Conservation (phyloP, 2,329 filamentous ascomycete genomes). For the Hypocrella siamensis region DNA sequence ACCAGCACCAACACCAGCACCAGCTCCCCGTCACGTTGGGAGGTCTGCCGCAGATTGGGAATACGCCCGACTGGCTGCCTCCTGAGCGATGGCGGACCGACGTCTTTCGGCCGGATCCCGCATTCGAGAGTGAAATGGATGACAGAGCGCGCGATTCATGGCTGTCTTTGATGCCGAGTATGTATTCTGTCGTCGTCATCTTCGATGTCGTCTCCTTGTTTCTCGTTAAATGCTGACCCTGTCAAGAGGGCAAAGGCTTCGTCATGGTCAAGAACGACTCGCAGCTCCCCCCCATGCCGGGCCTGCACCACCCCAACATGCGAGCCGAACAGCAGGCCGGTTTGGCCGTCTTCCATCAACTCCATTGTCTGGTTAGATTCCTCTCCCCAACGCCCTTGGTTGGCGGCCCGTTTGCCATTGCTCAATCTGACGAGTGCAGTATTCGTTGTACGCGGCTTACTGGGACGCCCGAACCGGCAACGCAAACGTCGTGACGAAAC, state of each 20-base stretch:
- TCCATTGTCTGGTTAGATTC: background rate
- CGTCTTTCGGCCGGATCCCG: constrained; percentile 2
- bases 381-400: background rate
- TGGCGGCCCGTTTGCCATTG: background rate
- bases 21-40: constrained; percentile 1
- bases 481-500: constrained; percentile 8
- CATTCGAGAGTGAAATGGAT: constrained; percentile 1
- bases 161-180: constrained; percentile 5
- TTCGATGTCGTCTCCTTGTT: background rate
- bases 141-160: constrained; percentile 3
- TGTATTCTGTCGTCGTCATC: background rate
- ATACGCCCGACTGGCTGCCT: constrained; percentile 2
- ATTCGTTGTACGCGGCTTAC: constrained; percentile 4
- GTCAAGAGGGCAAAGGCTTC: constrained; percentile 4
- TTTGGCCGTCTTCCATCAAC: constrained; percentile 4
- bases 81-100: constrained; percentile 5
- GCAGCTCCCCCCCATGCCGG: constrained; percentile 2
- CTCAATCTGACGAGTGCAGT: background rate
- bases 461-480: constrained; percentile 7
- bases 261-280: constrained; percentile 4
- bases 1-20: background rate
- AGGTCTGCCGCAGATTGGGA: constrained; percentile 1
- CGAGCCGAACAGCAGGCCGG: constrained; percentile 2
- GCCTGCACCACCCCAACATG: constrained; percentile 1
- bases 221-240: background rate